Evolutionary conservation across 805 yeast species (phyloP).

Genomic region (Pichia californica): DNA sequence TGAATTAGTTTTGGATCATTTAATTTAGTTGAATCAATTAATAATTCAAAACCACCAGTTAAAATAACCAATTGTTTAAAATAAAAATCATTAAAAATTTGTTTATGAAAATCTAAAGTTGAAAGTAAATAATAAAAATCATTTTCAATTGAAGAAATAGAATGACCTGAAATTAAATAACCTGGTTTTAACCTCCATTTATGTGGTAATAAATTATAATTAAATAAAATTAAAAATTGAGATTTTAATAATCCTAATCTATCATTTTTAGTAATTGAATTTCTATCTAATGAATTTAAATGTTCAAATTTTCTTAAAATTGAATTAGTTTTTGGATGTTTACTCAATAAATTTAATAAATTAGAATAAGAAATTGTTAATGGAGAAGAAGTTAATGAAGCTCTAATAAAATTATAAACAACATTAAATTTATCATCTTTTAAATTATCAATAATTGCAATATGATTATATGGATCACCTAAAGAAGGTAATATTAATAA

Average conservation of each 20-base stretch:
- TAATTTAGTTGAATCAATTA: slow-evolving; percentile 22
- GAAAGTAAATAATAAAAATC: slow-evolving; percentile 27
- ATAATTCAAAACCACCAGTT: slow-evolving; percentile 32
- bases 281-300: slow-evolving; percentile 21
- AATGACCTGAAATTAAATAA: slow-evolving; percentile 26
- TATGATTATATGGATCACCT: slow-evolving; percentile 60
- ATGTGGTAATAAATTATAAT: slow-evolving; percentile 37
- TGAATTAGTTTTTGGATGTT: slow-evolving; percentile 27
- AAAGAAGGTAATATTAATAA: slow-evolving; percentile 56
- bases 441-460: slow-evolving; percentile 49
- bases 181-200: slow-evolving; percentile 31
- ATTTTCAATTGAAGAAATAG: slow-evolving; percentile 24
- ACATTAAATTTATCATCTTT: slow-evolving; percentile 42
- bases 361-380: slow-evolving; percentile 42
- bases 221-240: slow-evolving; percentile 27
- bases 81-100: slow-evolving; percentile 28
- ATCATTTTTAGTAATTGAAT: slow-evolving; percentile 29
- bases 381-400: slow-evolving; percentile 48
- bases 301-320: slow-evolving; percentile 24
- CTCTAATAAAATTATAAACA: slow-evolving; percentile 48
- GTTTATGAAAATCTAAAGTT: slow-evolving; percentile 27
- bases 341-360: slow-evolving; percentile 33
- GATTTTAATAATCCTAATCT: slow-evolving; percentile 26
- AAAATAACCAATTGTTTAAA: slow-evolving; percentile 33
- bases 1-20: slow-evolving; percentile 21